Percentiles rank a stretch among this genome's conserved stretches.
Conservation (phyloP, 768 basidiomycete species). For the Boletellus ananiceps region DNA sequence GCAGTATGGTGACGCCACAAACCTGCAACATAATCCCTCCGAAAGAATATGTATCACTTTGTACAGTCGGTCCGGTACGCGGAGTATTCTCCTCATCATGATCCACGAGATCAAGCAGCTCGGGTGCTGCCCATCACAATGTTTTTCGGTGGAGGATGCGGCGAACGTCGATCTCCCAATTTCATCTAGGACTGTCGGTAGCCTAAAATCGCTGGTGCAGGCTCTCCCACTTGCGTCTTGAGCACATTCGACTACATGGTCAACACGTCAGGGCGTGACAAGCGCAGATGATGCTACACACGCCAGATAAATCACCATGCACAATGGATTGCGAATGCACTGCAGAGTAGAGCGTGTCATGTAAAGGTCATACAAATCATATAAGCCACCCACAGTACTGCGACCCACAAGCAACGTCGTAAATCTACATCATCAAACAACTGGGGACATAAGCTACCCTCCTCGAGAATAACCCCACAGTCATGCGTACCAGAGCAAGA, state of each 20-base stretch:
- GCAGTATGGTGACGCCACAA: not conserved
- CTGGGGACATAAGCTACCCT: too few species aligned
- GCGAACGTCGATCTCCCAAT: not conserved
- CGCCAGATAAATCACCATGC: not conserved
- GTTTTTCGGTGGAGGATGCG: not conserved
- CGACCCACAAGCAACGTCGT: not conserved
- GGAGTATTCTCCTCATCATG: not conserved
- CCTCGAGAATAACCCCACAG: not conserved
- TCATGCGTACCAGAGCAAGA: not conserved
- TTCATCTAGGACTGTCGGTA: not conserved
- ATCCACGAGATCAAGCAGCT: not conserved
- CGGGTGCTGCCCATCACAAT: not conserved
- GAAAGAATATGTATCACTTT: slow-evolving; percentile 8
- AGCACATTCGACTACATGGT: not conserved
- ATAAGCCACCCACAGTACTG: not conserved
- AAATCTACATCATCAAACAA: not conserved
- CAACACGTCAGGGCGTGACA: not conserved
- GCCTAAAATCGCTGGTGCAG: slow-evolving; percentile 8
- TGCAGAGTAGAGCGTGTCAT: not conserved
- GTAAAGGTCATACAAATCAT: not conserved
- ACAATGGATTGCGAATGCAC: not conserved
- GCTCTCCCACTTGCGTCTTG: not conserved
- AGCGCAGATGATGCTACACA: not conserved
- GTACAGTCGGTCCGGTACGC: not conserved
- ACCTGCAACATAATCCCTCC: slow-evolving; percentile 13